Conservation (phyloP, 1,284 basidiomycete species). For the Retiboletus flavoniger region DNA sequence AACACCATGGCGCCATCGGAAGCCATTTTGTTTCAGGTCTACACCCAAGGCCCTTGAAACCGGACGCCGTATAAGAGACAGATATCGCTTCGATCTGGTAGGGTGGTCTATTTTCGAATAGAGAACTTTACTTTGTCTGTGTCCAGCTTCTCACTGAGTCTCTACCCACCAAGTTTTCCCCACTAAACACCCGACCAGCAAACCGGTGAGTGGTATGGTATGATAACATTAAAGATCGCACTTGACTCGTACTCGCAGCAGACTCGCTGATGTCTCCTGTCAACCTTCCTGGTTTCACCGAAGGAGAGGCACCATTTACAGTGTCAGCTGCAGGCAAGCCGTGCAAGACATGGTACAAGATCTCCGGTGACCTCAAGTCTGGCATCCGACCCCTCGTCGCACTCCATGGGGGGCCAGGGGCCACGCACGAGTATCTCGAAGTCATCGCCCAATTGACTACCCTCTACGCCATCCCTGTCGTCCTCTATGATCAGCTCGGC, state of each 20-base stretch:
- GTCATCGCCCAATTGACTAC: slow-evolving; percentile 35
- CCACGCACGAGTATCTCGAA: slow-evolving; percentile 40
- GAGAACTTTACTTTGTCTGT: background rate
- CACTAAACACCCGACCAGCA: background rate
- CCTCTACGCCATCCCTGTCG: slow-evolving; percentile 36
- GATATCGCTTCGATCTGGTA: too few species aligned
- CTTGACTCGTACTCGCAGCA: slow-evolving; percentile 6
- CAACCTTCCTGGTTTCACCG: slow-evolving; percentile 16
- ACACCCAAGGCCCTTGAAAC: too few species aligned
- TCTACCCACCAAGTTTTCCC: background rate
- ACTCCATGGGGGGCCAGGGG: slow-evolving; percentile 48
- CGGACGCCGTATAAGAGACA: too few species aligned
- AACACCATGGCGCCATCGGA: background rate
- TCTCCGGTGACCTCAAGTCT: slow-evolving; percentile 40
- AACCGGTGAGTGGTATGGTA: slow-evolving; percentile 1
- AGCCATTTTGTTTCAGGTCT: too few species aligned
- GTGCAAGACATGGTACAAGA: slow-evolving; percentile 47
- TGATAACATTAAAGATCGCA: background rate
- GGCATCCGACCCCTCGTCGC: slow-evolving; percentile 39
- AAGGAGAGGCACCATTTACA: slow-evolving; percentile 32
- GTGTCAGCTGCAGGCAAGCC: slow-evolving; percentile 30
- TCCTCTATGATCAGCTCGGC: slow-evolving; percentile 53
- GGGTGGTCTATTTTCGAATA: background rate
- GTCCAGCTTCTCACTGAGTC: background rate
- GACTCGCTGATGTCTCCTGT: slow-evolving; percentile 22